These are phyloP conservation scores for Juncus inflexus DNA, from an alignment of 176 grass and related monocot species.

Conservation along the genomic window DNA sequence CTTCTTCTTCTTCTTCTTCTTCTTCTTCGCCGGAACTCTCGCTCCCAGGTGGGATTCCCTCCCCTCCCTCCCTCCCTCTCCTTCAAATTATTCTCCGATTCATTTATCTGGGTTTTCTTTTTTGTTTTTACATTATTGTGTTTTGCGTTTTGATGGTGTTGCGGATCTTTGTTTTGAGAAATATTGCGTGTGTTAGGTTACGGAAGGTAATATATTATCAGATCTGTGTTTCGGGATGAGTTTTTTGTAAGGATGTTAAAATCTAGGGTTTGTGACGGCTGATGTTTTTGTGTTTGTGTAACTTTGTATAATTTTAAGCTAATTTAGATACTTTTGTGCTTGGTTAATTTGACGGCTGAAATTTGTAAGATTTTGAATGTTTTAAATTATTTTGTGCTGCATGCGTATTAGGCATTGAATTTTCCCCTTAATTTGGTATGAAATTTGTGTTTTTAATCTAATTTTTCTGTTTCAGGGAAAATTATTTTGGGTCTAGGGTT, in stretches of 20 bases:
- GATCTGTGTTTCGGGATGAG: neutral
- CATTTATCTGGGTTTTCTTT: neutral
- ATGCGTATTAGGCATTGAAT: neutral
- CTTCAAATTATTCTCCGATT: neutral
- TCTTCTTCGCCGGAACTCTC: neutral
- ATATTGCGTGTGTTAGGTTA: neutral
- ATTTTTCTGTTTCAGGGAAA: constrained; percentile 5
- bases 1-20: neutral
- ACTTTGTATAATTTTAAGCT: no score
- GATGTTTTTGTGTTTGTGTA: no score
- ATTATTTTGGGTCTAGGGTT: neutral
- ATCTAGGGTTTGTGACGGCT: neutral
- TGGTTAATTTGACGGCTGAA: neutral
- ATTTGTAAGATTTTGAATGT: neutral
- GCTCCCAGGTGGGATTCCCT: constrained; percentile 17
- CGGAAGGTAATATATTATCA: neutral
- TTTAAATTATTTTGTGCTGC: neutral
- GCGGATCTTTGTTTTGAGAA: neutral
- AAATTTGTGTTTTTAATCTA: neutral
- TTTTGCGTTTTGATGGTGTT: constrained; percentile 10
- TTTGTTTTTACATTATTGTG: neutral
- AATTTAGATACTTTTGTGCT: neutral
- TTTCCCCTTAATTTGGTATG: neutral
- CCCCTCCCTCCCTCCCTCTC: neutral
- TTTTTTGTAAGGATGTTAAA: neutral